Evolutionary conservation across 2,329 filamentous ascomycete species (phyloP).

Genomic region (Chaetothyriales sp.): DNA sequence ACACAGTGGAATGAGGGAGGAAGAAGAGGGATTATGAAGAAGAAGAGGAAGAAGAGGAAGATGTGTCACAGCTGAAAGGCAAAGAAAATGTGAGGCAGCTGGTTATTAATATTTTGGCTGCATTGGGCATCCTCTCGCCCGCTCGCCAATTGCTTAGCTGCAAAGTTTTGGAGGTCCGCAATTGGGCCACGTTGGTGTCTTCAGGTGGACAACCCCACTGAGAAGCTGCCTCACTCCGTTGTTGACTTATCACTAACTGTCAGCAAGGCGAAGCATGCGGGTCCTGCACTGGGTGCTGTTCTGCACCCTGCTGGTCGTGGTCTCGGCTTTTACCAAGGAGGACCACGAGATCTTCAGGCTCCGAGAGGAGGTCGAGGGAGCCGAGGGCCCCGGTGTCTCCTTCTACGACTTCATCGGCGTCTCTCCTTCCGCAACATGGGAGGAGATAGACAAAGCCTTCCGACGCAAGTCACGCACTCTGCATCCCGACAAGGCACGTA

Average conservation of each 20-base stretch:
- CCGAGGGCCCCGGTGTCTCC: constrained; percentile 63
- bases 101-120: not conserved
- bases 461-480: constrained; percentile 69
- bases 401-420: constrained; percentile 92
- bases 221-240: not conserved
- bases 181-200: constrained; percentile 11
- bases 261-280: constrained; percentile 31
- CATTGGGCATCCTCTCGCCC: not conserved
- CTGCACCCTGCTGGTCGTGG: constrained; percentile 50
- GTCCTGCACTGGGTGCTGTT: constrained; percentile 49
- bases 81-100: not conserved
- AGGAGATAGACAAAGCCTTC: constrained; percentile 88
- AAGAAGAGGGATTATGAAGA: constrained; percentile 1
- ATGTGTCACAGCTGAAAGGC: constrained; percentile 2
- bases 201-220: not conserved
- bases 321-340: constrained; percentile 73
- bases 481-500: constrained; percentile 92
- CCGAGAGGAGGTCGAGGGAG: constrained; percentile 63
- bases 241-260: not conserved
- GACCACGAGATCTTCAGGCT: constrained; percentile 97
- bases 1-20: not conserved
- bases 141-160: no score
- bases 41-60: constrained; percentile 3
- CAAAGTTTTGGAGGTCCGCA: not conserved
- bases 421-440: constrained; percentile 54